These are phyloP conservation scores for Camellia japonica DNA, from an alignment of 148 eudicot species.

Conservation along the genomic window DNA sequence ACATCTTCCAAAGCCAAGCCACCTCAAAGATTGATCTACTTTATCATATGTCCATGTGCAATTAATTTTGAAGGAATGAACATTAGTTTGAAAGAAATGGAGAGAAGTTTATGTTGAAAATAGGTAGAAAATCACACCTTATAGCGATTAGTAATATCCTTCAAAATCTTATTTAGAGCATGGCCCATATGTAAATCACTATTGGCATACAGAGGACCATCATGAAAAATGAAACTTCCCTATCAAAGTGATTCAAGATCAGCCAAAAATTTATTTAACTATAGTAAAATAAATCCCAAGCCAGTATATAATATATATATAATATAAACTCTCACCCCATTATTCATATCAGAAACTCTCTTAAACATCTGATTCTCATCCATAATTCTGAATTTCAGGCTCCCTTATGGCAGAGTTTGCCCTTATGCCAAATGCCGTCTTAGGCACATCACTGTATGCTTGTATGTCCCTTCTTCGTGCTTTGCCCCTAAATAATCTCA, in stretches of 20 bases:
- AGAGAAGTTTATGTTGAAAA: neutral
- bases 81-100: neutral
- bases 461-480: conserved; percentile 87
- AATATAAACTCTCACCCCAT: conserved; percentile 55
- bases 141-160: conserved; percentile 87
- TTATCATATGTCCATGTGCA: too few relatives aligned
- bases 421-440: conserved; percentile 86
- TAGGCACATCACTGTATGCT: conserved; percentile 85
- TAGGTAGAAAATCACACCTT: conserved; percentile 46
- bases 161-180: conserved; percentile 87
- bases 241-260: conserved; percentile 29
- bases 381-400: conserved; percentile 96
- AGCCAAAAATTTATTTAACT: conserved; percentile 14
- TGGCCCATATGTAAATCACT: conserved; percentile 99
- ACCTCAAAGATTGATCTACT: too few relatives aligned
- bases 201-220: conserved; percentile 98
- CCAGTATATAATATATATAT: neutral
- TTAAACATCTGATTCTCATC: conserved; percentile 85
- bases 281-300: neutral
- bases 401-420: conserved; percentile 83
- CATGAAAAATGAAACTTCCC: conserved; percentile 90
- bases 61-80: too few relatives aligned
- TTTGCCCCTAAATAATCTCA: conserved; percentile 40
- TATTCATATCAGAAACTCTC: conserved; percentile 64
- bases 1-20: too few relatives aligned